phyloP scores from a whole-genome alignment of 2,329 filamentous ascomycete species.

The Fusarium piperis region DNA sequence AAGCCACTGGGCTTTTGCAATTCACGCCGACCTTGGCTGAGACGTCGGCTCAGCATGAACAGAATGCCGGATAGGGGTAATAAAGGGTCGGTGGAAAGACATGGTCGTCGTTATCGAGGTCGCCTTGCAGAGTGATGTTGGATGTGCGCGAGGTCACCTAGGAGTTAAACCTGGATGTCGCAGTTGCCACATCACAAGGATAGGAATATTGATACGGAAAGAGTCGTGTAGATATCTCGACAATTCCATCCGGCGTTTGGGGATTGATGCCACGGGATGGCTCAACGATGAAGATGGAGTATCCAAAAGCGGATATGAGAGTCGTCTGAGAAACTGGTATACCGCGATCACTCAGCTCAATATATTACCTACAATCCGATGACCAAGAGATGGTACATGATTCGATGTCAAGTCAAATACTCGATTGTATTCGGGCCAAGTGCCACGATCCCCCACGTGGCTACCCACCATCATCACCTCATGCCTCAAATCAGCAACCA shows the following conservation, averaged over 20 bases:
- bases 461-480: slow-evolving; percentile 24
- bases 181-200: not conserved
- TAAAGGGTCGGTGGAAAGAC: not conserved
- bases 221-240: not conserved
- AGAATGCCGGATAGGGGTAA: not conserved
- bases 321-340: not conserved
- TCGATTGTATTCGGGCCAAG: slow-evolving; percentile 9
- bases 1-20: not conserved
- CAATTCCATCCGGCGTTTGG: not conserved
- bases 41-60: not conserved
- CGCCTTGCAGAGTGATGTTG: not conserved
- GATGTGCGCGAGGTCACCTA: not conserved
- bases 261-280: not conserved
- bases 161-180: not conserved
- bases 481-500: slow-evolving; percentile 3
- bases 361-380: slow-evolving; percentile 1
- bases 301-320: not conserved
- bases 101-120: not conserved
- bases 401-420: slow-evolving; percentile 11
- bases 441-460: slow-evolving; percentile 31
- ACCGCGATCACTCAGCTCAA: not conserved
- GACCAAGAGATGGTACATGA: slow-evolving; percentile 42
- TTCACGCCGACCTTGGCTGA: not conserved
- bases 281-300: not conserved
- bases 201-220: not conserved